phyloP scores from a whole-genome alignment of 2,329 filamentous ascomycete genomes.

The Xylariaceae sp. region DNA sequence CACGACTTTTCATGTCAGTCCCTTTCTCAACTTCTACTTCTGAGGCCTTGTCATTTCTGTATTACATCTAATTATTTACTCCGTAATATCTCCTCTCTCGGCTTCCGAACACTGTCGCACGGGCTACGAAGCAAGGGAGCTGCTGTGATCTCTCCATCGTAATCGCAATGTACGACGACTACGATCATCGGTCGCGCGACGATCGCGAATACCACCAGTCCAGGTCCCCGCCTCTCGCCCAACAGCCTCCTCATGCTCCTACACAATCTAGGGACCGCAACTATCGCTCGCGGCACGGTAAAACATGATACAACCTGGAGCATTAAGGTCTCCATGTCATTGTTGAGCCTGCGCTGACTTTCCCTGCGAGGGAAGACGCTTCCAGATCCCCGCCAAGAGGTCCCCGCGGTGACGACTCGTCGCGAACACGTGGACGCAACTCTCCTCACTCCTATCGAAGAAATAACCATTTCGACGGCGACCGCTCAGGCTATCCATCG shows the following conservation, averaged over 20 bases:
- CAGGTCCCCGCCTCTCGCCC: constrained; percentile 23
- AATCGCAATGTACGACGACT: constrained; percentile 31
- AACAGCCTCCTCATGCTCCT: constrained; percentile 25
- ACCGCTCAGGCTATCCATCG: constrained; percentile 16
- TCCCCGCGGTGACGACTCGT: constrained; percentile 28
- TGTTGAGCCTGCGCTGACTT: constrained; percentile 33
- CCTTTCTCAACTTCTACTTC: background rate
- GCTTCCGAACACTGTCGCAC: background rate
- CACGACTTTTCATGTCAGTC: background rate
- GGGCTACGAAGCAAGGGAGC: background rate
- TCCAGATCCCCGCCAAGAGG: constrained; percentile 29
- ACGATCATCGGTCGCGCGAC: constrained; percentile 29
- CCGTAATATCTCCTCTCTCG: background rate
- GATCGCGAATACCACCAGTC: constrained; percentile 22
- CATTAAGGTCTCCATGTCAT: constrained; percentile 24
- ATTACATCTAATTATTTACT: background rate
- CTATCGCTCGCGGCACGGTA: constrained; percentile 35
- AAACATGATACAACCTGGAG: constrained; percentile 33
- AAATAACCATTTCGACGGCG: constrained; percentile 18
- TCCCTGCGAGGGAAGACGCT: constrained; percentile 32
- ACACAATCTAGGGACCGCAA: constrained; percentile 29
- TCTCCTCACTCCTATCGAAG: constrained; percentile 23
- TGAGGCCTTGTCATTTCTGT: background rate
- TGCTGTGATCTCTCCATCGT: background rate
- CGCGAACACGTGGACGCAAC: constrained; percentile 22